Conservation (phyloP, 225 moss, liverwort and hornwort species). For the Climacium dendroides region DNA sequence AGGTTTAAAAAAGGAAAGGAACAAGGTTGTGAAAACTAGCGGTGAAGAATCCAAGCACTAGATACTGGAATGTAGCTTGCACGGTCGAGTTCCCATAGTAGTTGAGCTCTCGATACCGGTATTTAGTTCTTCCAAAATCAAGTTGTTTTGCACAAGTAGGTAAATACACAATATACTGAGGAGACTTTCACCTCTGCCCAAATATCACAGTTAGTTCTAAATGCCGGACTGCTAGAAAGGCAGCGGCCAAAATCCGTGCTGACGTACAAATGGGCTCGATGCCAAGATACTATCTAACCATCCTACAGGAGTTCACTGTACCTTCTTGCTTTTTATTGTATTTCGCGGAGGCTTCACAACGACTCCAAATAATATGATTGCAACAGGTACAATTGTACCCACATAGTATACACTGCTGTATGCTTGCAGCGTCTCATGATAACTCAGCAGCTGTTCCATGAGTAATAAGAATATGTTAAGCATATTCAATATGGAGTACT, state of each 20-base stretch:
- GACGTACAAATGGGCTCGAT: neutral
- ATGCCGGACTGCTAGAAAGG: neutral
- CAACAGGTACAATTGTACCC: constrained; percentile 68
- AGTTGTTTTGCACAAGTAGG: neutral
- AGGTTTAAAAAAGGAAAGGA: neutral
- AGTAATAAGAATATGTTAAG: neutral
- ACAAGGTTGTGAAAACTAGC: neutral
- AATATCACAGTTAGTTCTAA: neutral
- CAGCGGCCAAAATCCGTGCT: neutral
- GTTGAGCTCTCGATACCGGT: neutral
- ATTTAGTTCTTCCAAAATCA: neutral
- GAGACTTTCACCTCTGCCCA: neutral
- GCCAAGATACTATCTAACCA: neutral
- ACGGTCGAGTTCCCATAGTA: neutral
- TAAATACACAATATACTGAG: neutral
- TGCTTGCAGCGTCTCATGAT: constrained; percentile 51
- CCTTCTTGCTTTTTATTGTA: constrained; percentile 22
- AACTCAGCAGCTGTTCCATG: constrained; percentile 47
- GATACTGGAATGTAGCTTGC: neutral
- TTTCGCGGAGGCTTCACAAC: constrained; percentile 58
- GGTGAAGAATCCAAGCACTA: neutral
- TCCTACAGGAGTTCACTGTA: constrained; percentile 5
- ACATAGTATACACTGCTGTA: constrained; percentile 76
- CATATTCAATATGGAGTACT: neutral
- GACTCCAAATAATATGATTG: constrained; percentile 47